Evolutionary conservation across 1,139 yeast species (phyloP).

Genomic region (Hansenula sp.): DNA sequence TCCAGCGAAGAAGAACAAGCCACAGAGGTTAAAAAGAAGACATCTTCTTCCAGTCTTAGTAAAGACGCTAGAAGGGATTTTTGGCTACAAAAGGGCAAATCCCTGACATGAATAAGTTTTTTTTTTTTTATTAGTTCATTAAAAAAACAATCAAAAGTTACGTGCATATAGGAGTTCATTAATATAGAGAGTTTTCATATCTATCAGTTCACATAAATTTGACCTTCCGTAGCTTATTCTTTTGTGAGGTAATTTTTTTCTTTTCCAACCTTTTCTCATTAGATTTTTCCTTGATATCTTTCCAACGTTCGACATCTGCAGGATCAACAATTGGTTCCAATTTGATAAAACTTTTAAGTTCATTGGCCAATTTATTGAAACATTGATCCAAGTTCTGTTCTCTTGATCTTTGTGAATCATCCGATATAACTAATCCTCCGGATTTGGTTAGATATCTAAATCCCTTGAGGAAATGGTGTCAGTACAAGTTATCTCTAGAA

Average conservation of each 20-base stretch:
- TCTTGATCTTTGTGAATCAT: constrained; percentile 59
- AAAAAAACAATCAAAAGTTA: not conserved
- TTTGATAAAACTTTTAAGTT: constrained; percentile 43
- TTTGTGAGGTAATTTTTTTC: constrained; percentile 52
- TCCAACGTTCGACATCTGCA: constrained; percentile 55
- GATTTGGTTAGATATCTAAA: constrained; percentile 57
- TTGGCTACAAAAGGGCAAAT: constrained; percentile 40
- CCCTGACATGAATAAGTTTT: constrained; percentile 14
- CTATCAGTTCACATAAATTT: constrained; percentile 8
- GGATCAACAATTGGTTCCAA: constrained; percentile 49
- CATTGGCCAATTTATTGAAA: constrained; percentile 51
- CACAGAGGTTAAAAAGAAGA: constrained; percentile 6
- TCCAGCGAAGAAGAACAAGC: constrained; percentile 16
- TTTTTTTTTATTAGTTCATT: not conserved
- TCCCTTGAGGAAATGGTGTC: constrained; percentile 21
- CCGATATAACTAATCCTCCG: constrained; percentile 56
- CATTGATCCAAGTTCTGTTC: constrained; percentile 58
- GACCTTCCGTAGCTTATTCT: constrained; percentile 40
- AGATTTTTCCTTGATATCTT: constrained; percentile 38
- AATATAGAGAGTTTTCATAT: not conserved
- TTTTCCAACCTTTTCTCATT: constrained; percentile 46
- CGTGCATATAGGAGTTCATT: not conserved
- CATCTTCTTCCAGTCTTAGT: constrained; percentile 21
- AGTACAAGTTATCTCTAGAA: too few relatives aligned
- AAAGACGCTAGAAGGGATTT: constrained; percentile 37